Conservation (phyloP, 305 asterid genomes). For the Plantago coronopus region DNA sequence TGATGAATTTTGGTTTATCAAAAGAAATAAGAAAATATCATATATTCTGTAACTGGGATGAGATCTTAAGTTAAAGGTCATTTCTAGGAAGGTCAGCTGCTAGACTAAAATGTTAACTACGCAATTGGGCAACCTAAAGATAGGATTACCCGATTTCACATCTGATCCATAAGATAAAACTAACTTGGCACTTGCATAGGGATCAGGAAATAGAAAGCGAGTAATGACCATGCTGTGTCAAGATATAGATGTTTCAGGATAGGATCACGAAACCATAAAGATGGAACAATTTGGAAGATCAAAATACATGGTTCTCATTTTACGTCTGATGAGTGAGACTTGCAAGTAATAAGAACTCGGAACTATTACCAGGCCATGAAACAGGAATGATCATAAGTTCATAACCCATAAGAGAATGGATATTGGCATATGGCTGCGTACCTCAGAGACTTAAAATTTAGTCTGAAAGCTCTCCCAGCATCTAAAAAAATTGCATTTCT, state of each 20-base stretch:
- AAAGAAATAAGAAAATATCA: too few species aligned
- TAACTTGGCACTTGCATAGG: not conserved
- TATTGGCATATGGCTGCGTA: not conserved
- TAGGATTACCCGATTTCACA: not conserved
- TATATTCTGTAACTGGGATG: not conserved
- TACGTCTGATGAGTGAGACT: not conserved
- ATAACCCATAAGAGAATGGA: not conserved
- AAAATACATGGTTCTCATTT: not conserved
- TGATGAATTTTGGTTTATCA: too few species aligned
- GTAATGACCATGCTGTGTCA: not conserved
- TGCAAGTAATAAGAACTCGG: not conserved
- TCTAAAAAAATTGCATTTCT: not conserved
- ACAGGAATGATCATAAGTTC: not conserved
- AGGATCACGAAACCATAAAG: not conserved
- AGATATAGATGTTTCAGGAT: not conserved
- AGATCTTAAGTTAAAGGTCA: not conserved
- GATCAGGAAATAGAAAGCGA: not conserved
- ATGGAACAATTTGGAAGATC: not conserved
- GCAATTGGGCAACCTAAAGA: not conserved
- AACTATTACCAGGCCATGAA: not conserved
- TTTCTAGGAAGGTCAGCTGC: conserved; percentile 1
- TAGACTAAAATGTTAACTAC: not conserved
- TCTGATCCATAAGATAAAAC: too few species aligned
- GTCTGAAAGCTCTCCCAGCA: not conserved
- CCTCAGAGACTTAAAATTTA: not conserved